A percentile compares a stretch with the other conserved stretches of the same genome.
Conservation (phyloP, 345 rosid genomes). For the Turritis glabra region DNA sequence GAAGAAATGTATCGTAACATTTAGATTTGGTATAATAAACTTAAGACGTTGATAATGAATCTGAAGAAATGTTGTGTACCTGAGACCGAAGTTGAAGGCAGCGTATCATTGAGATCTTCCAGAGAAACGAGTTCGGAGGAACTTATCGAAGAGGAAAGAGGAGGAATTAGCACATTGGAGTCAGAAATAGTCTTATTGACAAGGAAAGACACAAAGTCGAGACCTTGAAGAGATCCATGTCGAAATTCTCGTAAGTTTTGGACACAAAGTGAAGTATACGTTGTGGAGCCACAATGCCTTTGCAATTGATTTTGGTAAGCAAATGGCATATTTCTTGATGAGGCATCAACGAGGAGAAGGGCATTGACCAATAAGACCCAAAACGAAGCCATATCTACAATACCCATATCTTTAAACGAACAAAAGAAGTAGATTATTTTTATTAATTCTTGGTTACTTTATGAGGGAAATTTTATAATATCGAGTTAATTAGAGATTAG, state of each 20-base stretch:
- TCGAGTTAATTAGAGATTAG: background rate
- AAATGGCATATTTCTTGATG: slow-evolving; percentile 25
- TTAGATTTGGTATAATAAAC: background rate
- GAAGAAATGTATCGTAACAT: background rate
- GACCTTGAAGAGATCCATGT: slow-evolving; percentile 13
- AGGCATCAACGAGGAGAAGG: slow-evolving; percentile 19
- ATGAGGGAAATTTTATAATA: slow-evolving; percentile 5
- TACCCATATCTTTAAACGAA: background rate
- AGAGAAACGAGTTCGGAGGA: slow-evolving; percentile 41
- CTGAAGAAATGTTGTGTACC: slow-evolving; percentile 39
- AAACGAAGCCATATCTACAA: slow-evolving; percentile 4
- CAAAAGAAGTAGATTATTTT: background rate
- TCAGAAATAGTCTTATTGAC: slow-evolving; percentile 63
- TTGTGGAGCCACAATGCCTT: slow-evolving; percentile 52
- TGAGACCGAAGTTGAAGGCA: slow-evolving; percentile 36
- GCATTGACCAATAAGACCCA: slow-evolving; percentile 23
- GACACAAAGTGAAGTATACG: slow-evolving; percentile 64
- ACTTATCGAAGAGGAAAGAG: slow-evolving; percentile 23
- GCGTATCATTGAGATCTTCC: slow-evolving; percentile 30
- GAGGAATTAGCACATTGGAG: slow-evolving; percentile 35
- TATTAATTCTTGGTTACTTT: background rate
- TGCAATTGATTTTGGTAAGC: slow-evolving; percentile 38
- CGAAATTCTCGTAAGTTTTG: slow-evolving; percentile 42
- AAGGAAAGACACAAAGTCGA: slow-evolving; percentile 49
- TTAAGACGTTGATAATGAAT: background rate